These are phyloP conservation scores for Rosa multiflora DNA, from an alignment of 306 rosid species.

Conservation along the genomic window DNA sequence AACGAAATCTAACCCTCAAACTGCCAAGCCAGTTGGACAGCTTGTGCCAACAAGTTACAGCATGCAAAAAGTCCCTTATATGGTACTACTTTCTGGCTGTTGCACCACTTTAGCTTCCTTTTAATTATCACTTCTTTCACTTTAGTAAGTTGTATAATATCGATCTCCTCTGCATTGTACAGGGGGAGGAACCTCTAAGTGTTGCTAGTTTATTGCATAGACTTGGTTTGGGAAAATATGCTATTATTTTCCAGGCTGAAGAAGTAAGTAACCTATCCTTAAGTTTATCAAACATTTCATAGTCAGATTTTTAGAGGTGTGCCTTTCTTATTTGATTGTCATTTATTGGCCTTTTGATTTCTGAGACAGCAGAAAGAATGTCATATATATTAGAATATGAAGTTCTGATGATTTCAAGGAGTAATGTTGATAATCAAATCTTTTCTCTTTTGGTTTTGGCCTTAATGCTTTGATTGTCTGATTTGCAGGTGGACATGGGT, in stretches of 20 bases:
- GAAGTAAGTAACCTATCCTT: slow-evolving; percentile 43
- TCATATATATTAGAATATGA: not conserved
- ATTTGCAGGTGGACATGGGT: slow-evolving; percentile 59
- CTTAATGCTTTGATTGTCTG: not conserved
- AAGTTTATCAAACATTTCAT: not conserved
- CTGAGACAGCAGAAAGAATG: not conserved
- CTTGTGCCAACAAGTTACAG: slow-evolving; percentile 29
- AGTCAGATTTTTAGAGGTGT: not conserved
- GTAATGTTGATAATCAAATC: not conserved
- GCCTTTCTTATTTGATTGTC: slow-evolving; percentile 1
- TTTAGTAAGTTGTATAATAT: not conserved
- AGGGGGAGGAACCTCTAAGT: slow-evolving; percentile 42
- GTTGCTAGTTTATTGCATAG: slow-evolving; percentile 55
- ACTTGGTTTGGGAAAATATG: slow-evolving; percentile 59
- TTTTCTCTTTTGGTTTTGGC: slow-evolving; percentile 1
- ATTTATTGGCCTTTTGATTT: not conserved
- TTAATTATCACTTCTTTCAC: not conserved
- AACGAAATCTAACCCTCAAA: slow-evolving; percentile 31
- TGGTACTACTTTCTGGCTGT: slow-evolving; percentile 32
- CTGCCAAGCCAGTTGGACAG: slow-evolving; percentile 33
- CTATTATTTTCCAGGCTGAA: slow-evolving; percentile 57
- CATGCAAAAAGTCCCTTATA: slow-evolving; percentile 28
- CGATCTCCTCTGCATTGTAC: slow-evolving; percentile 5
- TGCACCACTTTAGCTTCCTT: slow-evolving; percentile 1
- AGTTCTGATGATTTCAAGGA: slow-evolving; percentile 1